phyloP scores from a whole-genome alignment of 306 rosid genomes.

The Cicer judaicum region DNA sequence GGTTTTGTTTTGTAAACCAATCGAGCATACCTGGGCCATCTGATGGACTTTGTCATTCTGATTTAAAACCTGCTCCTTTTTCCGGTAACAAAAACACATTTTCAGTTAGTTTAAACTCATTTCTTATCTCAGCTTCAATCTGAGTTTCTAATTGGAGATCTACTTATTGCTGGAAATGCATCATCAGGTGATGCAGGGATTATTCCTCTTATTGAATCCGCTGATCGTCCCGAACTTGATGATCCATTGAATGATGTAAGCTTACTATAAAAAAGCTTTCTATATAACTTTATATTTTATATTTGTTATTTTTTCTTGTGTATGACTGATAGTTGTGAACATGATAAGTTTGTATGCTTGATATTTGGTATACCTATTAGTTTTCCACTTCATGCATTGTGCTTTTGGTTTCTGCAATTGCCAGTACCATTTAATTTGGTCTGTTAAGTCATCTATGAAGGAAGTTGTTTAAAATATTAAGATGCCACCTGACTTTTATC shows the following conservation, averaged over 20 bases:
- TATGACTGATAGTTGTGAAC: conserved; percentile 31
- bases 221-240: conserved; percentile 35
- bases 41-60: conserved; percentile 36
- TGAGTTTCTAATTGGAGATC: conserved; percentile 44
- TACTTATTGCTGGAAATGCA: conserved; percentile 48
- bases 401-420: conserved; percentile 25
- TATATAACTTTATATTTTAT: conserved; percentile 11
- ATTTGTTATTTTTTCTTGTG: not conserved
- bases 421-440: not conserved
- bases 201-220: conserved; percentile 42
- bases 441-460: conserved; percentile 9
- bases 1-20: conserved; percentile 47
- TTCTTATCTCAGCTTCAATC: conserved; percentile 47
- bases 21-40: conserved; percentile 45
- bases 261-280: conserved; percentile 15
- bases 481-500: conserved; percentile 5
- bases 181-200: conserved; percentile 44
- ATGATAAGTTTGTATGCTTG: conserved; percentile 11
- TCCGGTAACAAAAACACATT: conserved; percentile 39
- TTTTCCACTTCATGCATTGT: conserved; percentile 15
- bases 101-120: conserved; percentile 44
- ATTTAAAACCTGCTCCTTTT: conserved; percentile 46
- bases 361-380: not conserved
- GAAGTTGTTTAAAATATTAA: conserved; percentile 30
- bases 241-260: conserved; percentile 54